These are phyloP conservation scores for Hypoxylon sp. DNA, from an alignment of 2,329 filamentous ascomycete genomes.

Conservation along the genomic window DNA sequence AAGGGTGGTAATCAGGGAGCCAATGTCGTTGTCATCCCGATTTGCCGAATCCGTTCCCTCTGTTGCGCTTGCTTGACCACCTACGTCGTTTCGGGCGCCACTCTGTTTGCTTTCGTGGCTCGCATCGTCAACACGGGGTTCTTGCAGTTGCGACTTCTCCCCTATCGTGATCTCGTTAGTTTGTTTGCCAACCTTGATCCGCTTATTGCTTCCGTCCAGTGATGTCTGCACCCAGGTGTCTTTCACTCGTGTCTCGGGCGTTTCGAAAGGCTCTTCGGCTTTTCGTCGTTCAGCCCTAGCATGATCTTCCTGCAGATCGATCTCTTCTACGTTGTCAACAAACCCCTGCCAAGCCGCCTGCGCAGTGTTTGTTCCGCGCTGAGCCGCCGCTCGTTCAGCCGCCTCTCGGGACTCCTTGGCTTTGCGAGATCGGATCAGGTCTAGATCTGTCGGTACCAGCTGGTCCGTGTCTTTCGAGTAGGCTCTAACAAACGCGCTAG, in stretches of 20 bases:
- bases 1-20: conserved; percentile 28
- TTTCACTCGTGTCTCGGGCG: conserved; percentile 42
- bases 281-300: conserved; percentile 41
- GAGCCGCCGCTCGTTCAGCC: conserved; percentile 32
- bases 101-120: not conserved
- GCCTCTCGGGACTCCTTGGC: conserved; percentile 41
- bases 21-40: conserved; percentile 6
- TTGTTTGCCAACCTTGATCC: conserved; percentile 48
- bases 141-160: not conserved
- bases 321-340: conserved; percentile 37
- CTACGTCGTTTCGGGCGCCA: not conserved
- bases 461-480: conserved; percentile 80
- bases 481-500: conserved; percentile 72
- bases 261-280: conserved; percentile 34
- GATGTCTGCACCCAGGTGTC: conserved; percentile 53
- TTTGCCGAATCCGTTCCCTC: conserved; percentile 10
- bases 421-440: conserved; percentile 63
- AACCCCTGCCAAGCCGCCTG: conserved; percentile 39
- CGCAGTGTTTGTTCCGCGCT: conserved; percentile 31
- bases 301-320: conserved; percentile 38
- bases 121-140: conserved; percentile 23
- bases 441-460: conserved; percentile 87
- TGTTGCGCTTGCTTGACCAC: conserved; percentile 3
- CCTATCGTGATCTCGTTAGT: conserved; percentile 11
- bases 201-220: conserved; percentile 51